phyloP scores from a whole-genome alignment of 345 rosid species.

The Anacardium occidentale region DNA sequence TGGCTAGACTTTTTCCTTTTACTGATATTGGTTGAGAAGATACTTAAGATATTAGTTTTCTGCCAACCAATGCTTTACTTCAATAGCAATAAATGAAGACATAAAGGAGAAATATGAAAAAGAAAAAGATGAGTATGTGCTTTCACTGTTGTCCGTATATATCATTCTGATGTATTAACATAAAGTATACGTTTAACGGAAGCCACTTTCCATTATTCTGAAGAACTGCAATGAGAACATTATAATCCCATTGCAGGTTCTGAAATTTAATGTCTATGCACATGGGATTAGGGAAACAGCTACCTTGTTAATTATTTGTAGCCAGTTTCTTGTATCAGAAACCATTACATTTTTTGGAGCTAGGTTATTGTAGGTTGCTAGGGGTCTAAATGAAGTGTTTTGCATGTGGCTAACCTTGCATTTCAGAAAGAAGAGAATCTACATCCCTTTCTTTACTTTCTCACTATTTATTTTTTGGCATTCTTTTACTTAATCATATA shows the following conservation, averaged over 20 bases:
- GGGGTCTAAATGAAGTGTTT: conserved; percentile 1
- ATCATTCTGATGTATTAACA: neutral
- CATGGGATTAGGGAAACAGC: too few species aligned
- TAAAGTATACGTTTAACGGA: neutral
- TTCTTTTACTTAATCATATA: conserved; percentile 20
- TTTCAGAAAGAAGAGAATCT: conserved; percentile 6
- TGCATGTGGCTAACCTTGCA: conserved; percentile 14
- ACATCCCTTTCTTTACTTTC: conserved; percentile 3
- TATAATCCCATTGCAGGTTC: neutral
- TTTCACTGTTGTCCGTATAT: neutral
- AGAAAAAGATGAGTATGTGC: neutral
- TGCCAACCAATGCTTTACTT: neutral
- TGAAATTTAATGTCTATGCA: neutral
- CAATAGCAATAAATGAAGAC: neutral
- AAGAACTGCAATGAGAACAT: neutral
- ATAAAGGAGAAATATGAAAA: neutral
- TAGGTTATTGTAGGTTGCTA: conserved; percentile 8
- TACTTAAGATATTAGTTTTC: neutral
- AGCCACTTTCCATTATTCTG: neutral
- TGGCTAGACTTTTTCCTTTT: neutral
- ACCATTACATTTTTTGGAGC: neutral
- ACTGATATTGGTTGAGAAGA: neutral
- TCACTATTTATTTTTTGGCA: neutral
- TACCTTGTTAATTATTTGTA: neutral
- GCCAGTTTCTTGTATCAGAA: neutral